Evolutionary conservation across 2,329 filamentous ascomycete species (phyloP), one percentile per base, ranked within the genome.

Genomic region (Aspergillus nomiae): DNA sequence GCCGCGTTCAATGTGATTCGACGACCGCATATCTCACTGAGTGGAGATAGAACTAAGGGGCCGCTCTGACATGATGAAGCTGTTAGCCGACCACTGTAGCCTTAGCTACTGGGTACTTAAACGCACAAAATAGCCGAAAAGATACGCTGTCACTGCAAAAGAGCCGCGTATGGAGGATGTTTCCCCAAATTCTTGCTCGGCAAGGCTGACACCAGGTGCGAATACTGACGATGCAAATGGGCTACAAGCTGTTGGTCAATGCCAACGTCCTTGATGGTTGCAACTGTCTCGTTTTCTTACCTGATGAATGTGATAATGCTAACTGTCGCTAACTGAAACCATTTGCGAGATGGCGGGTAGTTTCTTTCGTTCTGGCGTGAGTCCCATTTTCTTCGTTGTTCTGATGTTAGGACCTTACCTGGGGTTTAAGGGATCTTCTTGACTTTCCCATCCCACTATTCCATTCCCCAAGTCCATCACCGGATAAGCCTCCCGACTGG

Each of bases 211-310:
- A 26, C 50, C 64, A 2, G 64, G 62, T 19, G 56, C 62, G 30
- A 65, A 68, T 14, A 54, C 55, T 2, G 56, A 57, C 2, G 71
- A 69, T 11, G 67, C 71, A 14, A 59, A 66, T 21, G 50, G 54
- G 59, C 64, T 62, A 48, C 19, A 11, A 36, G 3, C 6, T 55
- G 4, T 8, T 12, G 14, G 19, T 14, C 10, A 19, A 14, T 6
- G 2, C 28, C 3, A 10, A 6, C 2, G 36, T 12, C 9, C 5
- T 41, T 2, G 11, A 14, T 14, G 16, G 11, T 24, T 12, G 10
- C 16, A 19, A 4, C 6, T 19, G 0, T 7, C n/a, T 7, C 2
- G 9, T 19, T 26, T 12, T n/a, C 26, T 14, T 63, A 64, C 64
- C 64, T 65, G 21, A 65, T 59, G 11, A 65, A 60, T 0, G 64